These are phyloP conservation scores for Ustilago loliicola DNA, from an alignment of 1,284 basidiomycete genomes.

Conservation along the genomic window DNA sequence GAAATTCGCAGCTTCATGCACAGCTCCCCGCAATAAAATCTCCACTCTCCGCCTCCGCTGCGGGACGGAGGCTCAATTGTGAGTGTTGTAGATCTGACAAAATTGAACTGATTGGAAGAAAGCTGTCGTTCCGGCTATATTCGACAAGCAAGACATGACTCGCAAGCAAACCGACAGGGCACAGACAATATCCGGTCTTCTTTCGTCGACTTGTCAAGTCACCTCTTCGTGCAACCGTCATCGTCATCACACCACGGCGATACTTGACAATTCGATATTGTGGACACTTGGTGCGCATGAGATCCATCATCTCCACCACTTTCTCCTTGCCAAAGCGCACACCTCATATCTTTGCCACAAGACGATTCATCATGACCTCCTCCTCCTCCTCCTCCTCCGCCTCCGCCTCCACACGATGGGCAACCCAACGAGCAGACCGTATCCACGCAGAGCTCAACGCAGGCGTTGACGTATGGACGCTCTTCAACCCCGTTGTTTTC, in stretches of 20 bases:
- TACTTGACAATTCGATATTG: neutral
- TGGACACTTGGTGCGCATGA: constrained; percentile 15
- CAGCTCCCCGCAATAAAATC: neutral
- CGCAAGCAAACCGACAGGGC: constrained; percentile 1
- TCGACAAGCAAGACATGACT: constrained; percentile 3
- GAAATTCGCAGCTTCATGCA: constrained; percentile 20
- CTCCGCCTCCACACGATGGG: constrained; percentile 39
- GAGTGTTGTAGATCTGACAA: neutral
- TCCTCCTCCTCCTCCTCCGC: constrained; percentile 3
- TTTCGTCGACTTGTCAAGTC: neutral
- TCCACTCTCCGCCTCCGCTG: neutral
- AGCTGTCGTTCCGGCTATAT: constrained; percentile 3
- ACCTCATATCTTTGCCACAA: neutral
- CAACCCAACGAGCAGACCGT: constrained; percentile 42
- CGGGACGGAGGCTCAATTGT: neutral
- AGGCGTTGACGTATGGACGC: constrained; percentile 67
- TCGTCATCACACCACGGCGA: neutral
- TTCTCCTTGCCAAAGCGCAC: constrained; percentile 8
- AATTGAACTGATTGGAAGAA: neutral
- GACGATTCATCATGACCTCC: constrained; percentile 35
- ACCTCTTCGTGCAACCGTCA: neutral
- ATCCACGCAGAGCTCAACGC: constrained; percentile 57
- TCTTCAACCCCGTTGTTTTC: constrained; percentile 67
- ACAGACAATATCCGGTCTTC: neutral
- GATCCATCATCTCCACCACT: constrained; percentile 9